Base-by-base conservation (phyloP, 2,329 filamentous ascomycete species). In the Epicoccum sorghinum region DNA sequence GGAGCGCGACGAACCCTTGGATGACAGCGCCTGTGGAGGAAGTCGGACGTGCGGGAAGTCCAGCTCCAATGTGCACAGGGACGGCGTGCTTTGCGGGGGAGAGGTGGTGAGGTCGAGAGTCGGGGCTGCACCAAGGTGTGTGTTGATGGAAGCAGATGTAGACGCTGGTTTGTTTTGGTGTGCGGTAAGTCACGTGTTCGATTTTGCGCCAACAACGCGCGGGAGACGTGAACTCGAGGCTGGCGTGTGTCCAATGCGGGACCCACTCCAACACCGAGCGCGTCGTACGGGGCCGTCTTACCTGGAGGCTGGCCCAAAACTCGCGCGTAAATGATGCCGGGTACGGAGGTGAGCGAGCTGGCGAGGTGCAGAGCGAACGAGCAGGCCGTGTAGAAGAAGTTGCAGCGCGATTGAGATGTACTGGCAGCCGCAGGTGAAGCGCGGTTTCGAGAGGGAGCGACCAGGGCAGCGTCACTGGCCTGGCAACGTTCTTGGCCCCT, bases 141-240 rank as follows among this genome's bases (percentile, higher is more conserved):
- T 72, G 70, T 71, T 72, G 67, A 67, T 66, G 60, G 63, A 61
- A 59, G 62, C 52, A 44, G 63, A 62, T 56, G 67, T 61, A 65
- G 63, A 54, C 58, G 63, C 56, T 55, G 67, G 64, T 72, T 73
- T 73, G 68, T 72, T 74, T 71, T 72, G 68, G 62, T 67, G 58
- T 61, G 59, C 58, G 52, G 52, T 41, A 51, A 51, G 50, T 55
- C 55, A 58, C 55, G 51, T 55, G 51, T 43, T 32, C 42, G 30
- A 37, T 48, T 47, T 51, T 60, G 58, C 61, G 60, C 61, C 61
- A 61, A 60, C 61, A 58, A 62, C 63, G 61, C 63, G 59, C 57
- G 57, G 52, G 52, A 61, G 61, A 71, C 66, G 69, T 59, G 59
- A 59, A 61, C 60, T 55, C 60, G 52, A 63, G 68, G 68, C 65